Base-by-base conservation (phyloP, 129 eudicot genomes). In the Tagetes patula region DNA sequence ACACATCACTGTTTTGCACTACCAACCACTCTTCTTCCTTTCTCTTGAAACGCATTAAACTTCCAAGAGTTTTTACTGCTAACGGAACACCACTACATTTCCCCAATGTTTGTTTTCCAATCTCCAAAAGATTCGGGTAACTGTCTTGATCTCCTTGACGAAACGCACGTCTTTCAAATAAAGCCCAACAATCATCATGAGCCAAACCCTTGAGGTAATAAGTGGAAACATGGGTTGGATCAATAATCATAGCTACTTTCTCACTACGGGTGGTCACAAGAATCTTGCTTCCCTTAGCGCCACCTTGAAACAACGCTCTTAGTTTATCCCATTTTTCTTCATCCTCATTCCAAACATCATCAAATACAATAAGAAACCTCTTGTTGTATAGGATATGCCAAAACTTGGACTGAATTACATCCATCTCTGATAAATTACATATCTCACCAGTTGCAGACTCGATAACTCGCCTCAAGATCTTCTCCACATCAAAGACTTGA, bases 321-420 rank as follows among this genome's bases (percentile, higher is more conserved):
- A 84, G 33, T 6, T 65, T 40, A 39, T 55, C 70, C 85, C 88
- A 84, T 27, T 73, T 36, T 2, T 84, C 70, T 9, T 39, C 67
- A 41, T 84, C 78, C 48, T 77, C 83, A 48, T 66, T 81, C 88
- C 88, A 81, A 31, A 81, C 75, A 39, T 84, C 85, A 78, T 84
- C 85, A 36, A 84, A 42, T 32, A 80, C 83, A 41, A 84, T 75
- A 37, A 84, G 70, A 20, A 39, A 81, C 41, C 60, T 66, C 56
- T 74, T 77, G 0, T 60, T 61, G 14, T 65, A 14, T 37, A 84
- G 20, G 1, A 38, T 50, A 0, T 74, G 38, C 54, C 39, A 14
- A n/a, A 84, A 54, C 30, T 61, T 12, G n/a, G 58, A 50, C 56
- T 77, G 81, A 33, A 84, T 13, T 6, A 33, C 43, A 31, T 81